A percentile compares a stretch with the other conserved stretches of the same genome.
These are phyloP conservation scores for Penicillium decumbens DNA, from an alignment of 2,329 filamentous ascomycete species.

Conservation along the genomic window DNA sequence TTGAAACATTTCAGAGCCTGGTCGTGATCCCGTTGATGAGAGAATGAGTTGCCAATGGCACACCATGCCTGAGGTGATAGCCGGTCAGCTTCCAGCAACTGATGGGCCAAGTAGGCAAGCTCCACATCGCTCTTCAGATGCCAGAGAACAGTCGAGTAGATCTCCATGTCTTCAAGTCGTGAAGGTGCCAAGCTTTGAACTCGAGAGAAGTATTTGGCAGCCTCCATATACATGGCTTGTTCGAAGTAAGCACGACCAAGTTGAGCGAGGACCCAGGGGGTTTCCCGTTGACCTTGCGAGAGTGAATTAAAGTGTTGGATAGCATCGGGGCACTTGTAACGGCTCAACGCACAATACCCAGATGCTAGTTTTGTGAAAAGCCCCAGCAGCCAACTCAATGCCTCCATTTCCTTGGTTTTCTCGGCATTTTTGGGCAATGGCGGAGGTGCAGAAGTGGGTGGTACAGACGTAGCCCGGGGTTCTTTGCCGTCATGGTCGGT, in stretches of 20 bases:
- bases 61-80: slow-evolving; percentile 95
- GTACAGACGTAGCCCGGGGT: slow-evolving; percentile 35
- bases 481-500: slow-evolving; percentile 69
- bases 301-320: slow-evolving; percentile 68
- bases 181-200: slow-evolving; percentile 76
- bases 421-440: slow-evolving; percentile 45
- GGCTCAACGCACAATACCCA: slow-evolving; percentile 72
- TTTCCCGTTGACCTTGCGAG: slow-evolving; percentile 72
- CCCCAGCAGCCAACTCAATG: slow-evolving; percentile 70
- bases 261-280: slow-evolving; percentile 87
- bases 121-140: slow-evolving; percentile 89
- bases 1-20: slow-evolving; percentile 93
- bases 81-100: slow-evolving; percentile 80
- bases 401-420: slow-evolving; percentile 65
- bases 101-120: slow-evolving; percentile 85
- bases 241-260: slow-evolving; percentile 90
- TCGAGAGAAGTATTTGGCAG: slow-evolving; percentile 77
- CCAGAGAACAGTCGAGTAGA: slow-evolving; percentile 99
- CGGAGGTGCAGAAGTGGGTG: slow-evolving; percentile 24
- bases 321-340: slow-evolving; percentile 74
- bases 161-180: slow-evolving; percentile 89
- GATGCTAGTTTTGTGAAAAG: slow-evolving; percentile 75
- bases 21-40: slow-evolving; percentile 85
- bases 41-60: slow-evolving; percentile 90
- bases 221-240: slow-evolving; percentile 76